phyloP scores from a whole-genome alignment of 2,329 filamentous ascomycete species.

The Rhinocladiella mackenziei region DNA sequence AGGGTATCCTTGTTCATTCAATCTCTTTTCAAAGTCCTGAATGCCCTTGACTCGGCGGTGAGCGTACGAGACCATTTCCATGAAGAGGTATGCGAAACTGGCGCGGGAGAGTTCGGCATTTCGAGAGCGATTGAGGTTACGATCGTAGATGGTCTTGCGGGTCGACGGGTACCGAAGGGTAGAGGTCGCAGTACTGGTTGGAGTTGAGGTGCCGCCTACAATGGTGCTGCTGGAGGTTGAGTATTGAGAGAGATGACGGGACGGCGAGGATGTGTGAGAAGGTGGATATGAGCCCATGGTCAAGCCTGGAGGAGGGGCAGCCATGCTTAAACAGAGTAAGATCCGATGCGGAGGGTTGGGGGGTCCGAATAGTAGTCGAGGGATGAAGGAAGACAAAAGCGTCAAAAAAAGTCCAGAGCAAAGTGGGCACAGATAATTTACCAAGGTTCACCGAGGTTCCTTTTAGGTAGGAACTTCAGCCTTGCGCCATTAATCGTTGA shows the following conservation, averaged over 20 bases:
- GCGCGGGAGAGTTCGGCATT: constrained; percentile 86
- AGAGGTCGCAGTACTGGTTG: constrained; percentile 36
- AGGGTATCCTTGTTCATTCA: constrained; percentile 88
- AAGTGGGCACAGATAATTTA: neutral
- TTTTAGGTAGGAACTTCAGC: constrained; percentile 1
- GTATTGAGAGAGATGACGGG: constrained; percentile 22
- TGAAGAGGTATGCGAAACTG: constrained; percentile 93
- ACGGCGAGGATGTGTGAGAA: constrained; percentile 27
- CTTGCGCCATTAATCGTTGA: constrained; percentile 5
- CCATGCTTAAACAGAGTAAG: constrained; percentile 1
- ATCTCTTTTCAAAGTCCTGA: constrained; percentile 83
- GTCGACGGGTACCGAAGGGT: constrained; percentile 79
- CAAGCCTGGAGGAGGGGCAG: constrained; percentile 9
- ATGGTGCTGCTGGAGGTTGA: constrained; percentile 15
- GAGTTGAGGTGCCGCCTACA: constrained; percentile 45
- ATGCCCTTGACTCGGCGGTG: constrained; percentile 87
- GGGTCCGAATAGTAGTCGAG: too few species aligned
- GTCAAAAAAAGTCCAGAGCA: too few species aligned
- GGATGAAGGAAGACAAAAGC: too few species aligned
- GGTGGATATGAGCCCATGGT: constrained; percentile 21
- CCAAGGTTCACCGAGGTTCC: constrained; percentile 18
- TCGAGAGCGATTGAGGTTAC: constrained; percentile 84
- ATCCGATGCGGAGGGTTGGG: too few species aligned
- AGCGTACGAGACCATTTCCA: constrained; percentile 94
- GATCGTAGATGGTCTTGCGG: constrained; percentile 97